Evolutionary conservation across 768 basidiomycete genomes (phyloP).

Genomic region (Trametes maxima): DNA sequence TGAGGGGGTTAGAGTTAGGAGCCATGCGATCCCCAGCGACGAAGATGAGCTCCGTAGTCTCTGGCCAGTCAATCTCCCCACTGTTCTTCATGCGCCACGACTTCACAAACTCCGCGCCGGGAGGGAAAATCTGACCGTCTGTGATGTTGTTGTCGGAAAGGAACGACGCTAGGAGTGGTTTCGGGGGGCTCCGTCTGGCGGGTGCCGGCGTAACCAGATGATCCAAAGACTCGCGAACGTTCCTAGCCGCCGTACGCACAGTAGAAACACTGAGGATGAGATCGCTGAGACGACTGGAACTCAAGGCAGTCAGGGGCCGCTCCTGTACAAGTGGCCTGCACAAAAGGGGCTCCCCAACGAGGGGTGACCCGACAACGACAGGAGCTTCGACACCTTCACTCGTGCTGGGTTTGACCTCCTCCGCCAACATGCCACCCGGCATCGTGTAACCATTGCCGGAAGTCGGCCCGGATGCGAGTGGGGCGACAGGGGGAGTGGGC

Average conservation of each 20-base stretch:
- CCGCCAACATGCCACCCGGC: constrained; percentile 23
- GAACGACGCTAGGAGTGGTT: constrained; percentile 54
- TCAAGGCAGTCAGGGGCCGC: constrained; percentile 4
- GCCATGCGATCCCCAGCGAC: constrained; percentile 69
- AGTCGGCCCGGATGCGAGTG: neutral
- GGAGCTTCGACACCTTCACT: neutral
- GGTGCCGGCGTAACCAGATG: neutral
- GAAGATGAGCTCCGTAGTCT: constrained; percentile 65
- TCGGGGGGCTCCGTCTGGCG: neutral
- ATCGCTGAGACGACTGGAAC: constrained; percentile 7
- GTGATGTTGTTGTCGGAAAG: constrained; percentile 70
- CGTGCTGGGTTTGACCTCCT: neutral
- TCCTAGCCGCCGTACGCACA: constrained; percentile 2
- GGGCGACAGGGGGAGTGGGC: constrained; percentile 3
- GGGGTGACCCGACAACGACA: constrained; percentile 22
- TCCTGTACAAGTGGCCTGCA: constrained; percentile 23
- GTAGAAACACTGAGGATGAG: constrained; percentile 10
- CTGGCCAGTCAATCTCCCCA: constrained; percentile 66
- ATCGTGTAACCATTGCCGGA: constrained; percentile 8
- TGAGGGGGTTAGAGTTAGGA: constrained; percentile 35
- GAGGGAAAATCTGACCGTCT: constrained; percentile 76
- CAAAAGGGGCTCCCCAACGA: constrained; percentile 30
- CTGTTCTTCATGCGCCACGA: constrained; percentile 77
- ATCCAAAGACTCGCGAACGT: constrained; percentile 8
- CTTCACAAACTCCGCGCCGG: constrained; percentile 86